Evolutionary conservation across 352 stramenopile species (phyloP), one percentile per base, ranked within the genome.

Genomic region (Discostella stelligera): DNA sequence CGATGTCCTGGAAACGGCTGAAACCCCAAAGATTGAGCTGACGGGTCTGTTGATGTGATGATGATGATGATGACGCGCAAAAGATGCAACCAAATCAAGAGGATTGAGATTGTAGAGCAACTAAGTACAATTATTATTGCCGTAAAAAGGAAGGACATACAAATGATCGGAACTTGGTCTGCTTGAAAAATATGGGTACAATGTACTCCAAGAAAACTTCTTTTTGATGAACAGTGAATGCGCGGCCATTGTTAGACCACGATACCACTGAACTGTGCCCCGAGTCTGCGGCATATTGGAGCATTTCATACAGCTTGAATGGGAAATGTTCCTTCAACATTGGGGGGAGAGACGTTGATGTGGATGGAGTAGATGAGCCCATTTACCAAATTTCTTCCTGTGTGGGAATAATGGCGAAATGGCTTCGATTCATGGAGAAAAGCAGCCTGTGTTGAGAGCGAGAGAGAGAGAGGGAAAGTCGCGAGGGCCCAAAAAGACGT

Each of bases 151-250:
- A 55, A 58, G 37, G 14, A 70, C 74, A 74, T 73, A 74, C 67
- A 56, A 90, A 89, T 5, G 79, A 88, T 53, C 78, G 77, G 64
- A 83, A 89, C 39, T 87, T 81, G 10, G 79, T 86, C 25, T 76
- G 61, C 39, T 86, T 87, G 74, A 86, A 90, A 60, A 85, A 89
- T 11, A 50, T 56, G 4, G 84, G 84, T n/a, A 82, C 56, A 53
- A 90, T 74, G 21, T 82, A 18, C 9, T 79, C 68, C 30, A 82
- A 77, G 23, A 88, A 83, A 13, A 27, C 27, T 16, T 88, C 71
- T 44, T 78, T 76, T 23, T 85, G 60, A 30, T 77, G 71, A 60
- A 90, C 76, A 7, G 48, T 66, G 50, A 90, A 90, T 13, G 66
- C 50, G n/a, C 41, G 50, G 11, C 80, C 81, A 60, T 79, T 41